A percentile compares a stretch with the other conserved stretches of the same genome.
These are phyloP conservation scores for Irpex lacteus DNA, from an alignment of 1,284 basidiomycete species.

Conservation along the genomic window DNA sequence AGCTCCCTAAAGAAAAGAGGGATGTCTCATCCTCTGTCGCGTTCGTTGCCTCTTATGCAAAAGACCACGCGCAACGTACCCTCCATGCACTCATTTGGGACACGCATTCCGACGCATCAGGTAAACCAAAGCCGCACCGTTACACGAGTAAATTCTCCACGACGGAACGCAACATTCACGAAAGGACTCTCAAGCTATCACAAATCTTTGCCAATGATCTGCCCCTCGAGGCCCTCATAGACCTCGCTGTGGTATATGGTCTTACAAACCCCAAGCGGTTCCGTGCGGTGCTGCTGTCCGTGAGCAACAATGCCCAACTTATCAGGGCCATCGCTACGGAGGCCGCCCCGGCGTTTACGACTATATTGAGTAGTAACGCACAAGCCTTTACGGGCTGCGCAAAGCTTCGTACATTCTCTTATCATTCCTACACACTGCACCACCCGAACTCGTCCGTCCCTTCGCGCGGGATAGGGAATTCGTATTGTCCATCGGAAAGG, in stretches of 20 bases:
- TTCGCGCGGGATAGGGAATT: slow-evolving; percentile 54
- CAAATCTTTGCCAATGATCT: slow-evolving; percentile 47
- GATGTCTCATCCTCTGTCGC: slow-evolving; percentile 40
- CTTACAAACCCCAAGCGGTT: slow-evolving; percentile 41
- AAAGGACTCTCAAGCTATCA: slow-evolving; percentile 52
- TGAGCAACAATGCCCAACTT: not conserved
- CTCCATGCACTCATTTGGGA: slow-evolving; percentile 61
- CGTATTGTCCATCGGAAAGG: slow-evolving; percentile 51
- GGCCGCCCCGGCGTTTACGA: slow-evolving; percentile 53
- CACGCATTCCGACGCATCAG: not conserved
- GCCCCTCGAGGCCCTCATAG: slow-evolving; percentile 53
- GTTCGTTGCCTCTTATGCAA: slow-evolving; percentile 58
- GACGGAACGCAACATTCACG: slow-evolving; percentile 45
- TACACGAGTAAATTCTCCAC: slow-evolving; percentile 23
- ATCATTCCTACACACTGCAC: slow-evolving; percentile 51
- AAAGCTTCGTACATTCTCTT: slow-evolving; percentile 58
- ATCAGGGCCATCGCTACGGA: slow-evolving; percentile 35
- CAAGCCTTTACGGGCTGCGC: slow-evolving; percentile 58
- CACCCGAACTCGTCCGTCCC: slow-evolving; percentile 42
- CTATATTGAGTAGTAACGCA: slow-evolving; percentile 40
- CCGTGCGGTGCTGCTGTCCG: slow-evolving; percentile 36
- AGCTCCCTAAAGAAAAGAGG: slow-evolving; percentile 44
- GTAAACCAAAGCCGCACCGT: not conserved
- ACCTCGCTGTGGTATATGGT: slow-evolving; percentile 59
- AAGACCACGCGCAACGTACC: slow-evolving; percentile 47